Evolutionary conservation across 345 rosid species (phyloP), one percentile per base, ranked within the genome.

Genomic region (Populus simonii): DNA sequence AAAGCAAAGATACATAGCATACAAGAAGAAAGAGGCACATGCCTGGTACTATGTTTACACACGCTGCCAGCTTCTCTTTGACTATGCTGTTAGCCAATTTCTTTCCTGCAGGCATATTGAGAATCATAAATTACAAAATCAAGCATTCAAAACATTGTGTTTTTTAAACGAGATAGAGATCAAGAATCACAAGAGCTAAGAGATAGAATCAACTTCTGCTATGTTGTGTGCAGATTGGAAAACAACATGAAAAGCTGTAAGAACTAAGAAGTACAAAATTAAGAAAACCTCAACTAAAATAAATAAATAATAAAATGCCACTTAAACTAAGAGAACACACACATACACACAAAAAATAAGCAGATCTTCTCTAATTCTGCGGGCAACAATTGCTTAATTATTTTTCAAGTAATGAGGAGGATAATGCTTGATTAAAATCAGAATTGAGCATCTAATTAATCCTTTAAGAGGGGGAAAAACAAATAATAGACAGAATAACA

Each of bases 1-100:
- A 31, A 13, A 12, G 7, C 47, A 31, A 20, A 29, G 47, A 18
- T 35, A 20, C 18, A 23, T 35, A 61, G 53, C 22, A 31, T 22
- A 65, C 45, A 68, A 73, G 49, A 38, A 38, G 63, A 39, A 66
- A 25, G 18, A 35, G 74, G 53, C 17, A 72, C 77, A 43, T 86
- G 80, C 99, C 98, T 73, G 99, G 97, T 5, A 95, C 91, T 75
- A 91, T 85, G 78, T 95, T 95, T 49, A 92, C 96, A 83, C 99
- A 95, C 3, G 97, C 99, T 41, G 98, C 99, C 69, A 95, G 95
- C 78, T 89, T 95, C 81, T 88, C 96, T 70, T 85, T 88, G 79
- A 93, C 87, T 38, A 95, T 83, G 86, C 99, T 92, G 57, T 84
- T 87, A 76, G 99, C 99, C 84, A 95, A 83, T 84, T 93, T 95